Base-by-base conservation (phyloP, 2,329 filamentous ascomycete genomes). In the Boeremia lycopersici region DNA sequence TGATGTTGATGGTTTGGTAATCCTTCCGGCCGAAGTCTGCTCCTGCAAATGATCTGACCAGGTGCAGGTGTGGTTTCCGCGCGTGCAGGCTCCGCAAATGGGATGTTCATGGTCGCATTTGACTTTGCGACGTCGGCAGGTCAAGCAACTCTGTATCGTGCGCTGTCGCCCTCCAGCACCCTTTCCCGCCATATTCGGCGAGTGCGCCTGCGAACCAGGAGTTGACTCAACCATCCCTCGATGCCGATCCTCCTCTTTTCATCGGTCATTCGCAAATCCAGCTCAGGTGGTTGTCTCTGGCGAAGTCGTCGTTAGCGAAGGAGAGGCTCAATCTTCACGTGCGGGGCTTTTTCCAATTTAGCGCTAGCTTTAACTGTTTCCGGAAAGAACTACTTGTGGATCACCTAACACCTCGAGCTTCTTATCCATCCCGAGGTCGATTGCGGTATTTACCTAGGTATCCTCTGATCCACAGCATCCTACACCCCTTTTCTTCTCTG, bases 41-140 rank as follows among this genome's bases (percentile, higher is more conserved):
- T 47, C 56, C 40, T 67, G 70, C 12, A 60, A 63, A 59, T 53
- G 70, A 61, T 54, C 70, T 61, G 65, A 72, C 65, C 65, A 76
- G 26, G 68, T 71, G 48, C 74, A 76, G 11, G 69, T 62, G 60
- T 75, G 74, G 41, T 65, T 74, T 13, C 73, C 73, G 47, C 73
- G 65, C 12, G 65, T 64, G 57, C 74, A 76, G 34, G 74, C 72
- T 25, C 73, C 72, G 53, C 74, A 76, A 6, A 73, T 54, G 10
- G 74, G 73, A 62, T 76, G 72, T 34, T 62, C 67, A 58, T 75
- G 74, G 38, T 75, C 74, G 55, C 74, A 76, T 48, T 69, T 69
- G 39, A 76, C 74, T 56, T 76, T 76, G 51, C 74, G 63, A 36
- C 73, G 67, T 12, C 74, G 62, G 51, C 74, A 76, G 7, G 74